A percentile compares a stretch with the other conserved stretches of the same genome.
Conservation (phyloP, 2,329 filamentous ascomycete species). For the Colletotrichum echinochloae region DNA sequence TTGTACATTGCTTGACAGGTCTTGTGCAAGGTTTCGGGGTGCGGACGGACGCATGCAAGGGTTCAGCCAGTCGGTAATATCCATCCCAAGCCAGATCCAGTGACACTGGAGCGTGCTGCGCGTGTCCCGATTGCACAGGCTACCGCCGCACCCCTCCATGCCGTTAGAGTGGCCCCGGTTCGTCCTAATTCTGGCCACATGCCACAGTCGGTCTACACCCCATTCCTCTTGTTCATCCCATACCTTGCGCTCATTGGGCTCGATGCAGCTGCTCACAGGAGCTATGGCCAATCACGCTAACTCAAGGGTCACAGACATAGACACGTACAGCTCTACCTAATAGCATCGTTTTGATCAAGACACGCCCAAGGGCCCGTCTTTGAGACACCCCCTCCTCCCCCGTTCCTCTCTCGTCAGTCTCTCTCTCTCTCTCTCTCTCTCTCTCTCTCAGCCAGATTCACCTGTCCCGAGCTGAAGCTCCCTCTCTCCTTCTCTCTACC, state of each 20-base stretch:
- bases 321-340: constrained; percentile 1
- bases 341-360: neutral
- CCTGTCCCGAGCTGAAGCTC: too few species aligned
- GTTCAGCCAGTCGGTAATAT: constrained; percentile 40
- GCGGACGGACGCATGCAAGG: constrained; percentile 41
- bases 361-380: neutral
- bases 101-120: constrained; percentile 37
- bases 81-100: constrained; percentile 40
- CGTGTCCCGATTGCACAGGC: constrained; percentile 39
- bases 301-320: constrained; percentile 35
- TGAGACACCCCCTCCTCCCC: neutral
- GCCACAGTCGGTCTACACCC: constrained; percentile 30
- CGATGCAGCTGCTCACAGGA: constrained; percentile 31
- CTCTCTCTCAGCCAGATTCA: neutral
- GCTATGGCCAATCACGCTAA: constrained; percentile 42
- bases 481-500: too few species aligned
- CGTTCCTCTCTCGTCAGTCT: neutral
- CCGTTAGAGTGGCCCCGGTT: constrained; percentile 37
- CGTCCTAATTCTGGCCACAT: constrained; percentile 38
- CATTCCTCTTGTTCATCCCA: constrained; percentile 36
- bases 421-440: neutral
- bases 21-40: constrained; percentile 29
- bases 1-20: constrained; percentile 35
- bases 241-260: constrained; percentile 37
- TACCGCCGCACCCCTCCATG: constrained; percentile 39